A percentile compares a stretch with the other conserved stretches of the same genome.
Conservation (phyloP, 2,329 filamentous ascomycete species). For the Fusarium veterinarium region DNA sequence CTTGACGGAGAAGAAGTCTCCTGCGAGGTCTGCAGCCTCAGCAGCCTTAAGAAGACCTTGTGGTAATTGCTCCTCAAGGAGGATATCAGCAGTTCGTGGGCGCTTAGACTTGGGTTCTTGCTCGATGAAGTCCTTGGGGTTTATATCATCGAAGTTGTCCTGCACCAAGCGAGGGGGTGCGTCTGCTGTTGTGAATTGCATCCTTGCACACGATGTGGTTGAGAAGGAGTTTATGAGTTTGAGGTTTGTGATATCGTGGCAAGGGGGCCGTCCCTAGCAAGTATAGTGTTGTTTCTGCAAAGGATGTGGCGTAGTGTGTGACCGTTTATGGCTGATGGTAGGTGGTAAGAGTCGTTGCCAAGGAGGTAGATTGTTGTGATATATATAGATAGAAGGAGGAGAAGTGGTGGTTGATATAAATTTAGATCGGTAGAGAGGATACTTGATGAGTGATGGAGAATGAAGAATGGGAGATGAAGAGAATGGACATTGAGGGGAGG, state of each 20-base stretch:
- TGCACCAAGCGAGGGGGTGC: conserved; percentile 9
- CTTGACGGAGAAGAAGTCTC: conserved; percentile 43
- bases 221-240: conserved; percentile 6
- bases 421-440: not conserved
- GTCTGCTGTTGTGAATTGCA: conserved; percentile 38
- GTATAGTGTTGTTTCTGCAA: conserved; percentile 5
- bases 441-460: conserved; percentile 11
- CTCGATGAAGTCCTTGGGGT: conserved; percentile 5
- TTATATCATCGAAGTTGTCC: conserved; percentile 21
- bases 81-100: conserved; percentile 39
- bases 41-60: conserved; percentile 43
- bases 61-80: conserved; percentile 43
- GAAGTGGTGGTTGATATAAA: not conserved
- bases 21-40: conserved; percentile 31
- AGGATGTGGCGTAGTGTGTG: conserved; percentile 8
- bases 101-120: conserved; percentile 27
- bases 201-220: conserved; percentile 42
- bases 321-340: conserved; percentile 3
- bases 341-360: conserved; percentile 8
- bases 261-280: conserved; percentile 44
- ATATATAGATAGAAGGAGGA: not conserved
- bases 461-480: conserved; percentile 21
- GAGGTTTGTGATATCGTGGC: conserved; percentile 38
- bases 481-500: conserved; percentile 22
- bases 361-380: conserved; percentile 3